Evolutionary conservation across 768 basidiomycete species (phyloP), one percentile per base, ranked within the genome.

Genomic region (Lactarius hengduanensis): DNA sequence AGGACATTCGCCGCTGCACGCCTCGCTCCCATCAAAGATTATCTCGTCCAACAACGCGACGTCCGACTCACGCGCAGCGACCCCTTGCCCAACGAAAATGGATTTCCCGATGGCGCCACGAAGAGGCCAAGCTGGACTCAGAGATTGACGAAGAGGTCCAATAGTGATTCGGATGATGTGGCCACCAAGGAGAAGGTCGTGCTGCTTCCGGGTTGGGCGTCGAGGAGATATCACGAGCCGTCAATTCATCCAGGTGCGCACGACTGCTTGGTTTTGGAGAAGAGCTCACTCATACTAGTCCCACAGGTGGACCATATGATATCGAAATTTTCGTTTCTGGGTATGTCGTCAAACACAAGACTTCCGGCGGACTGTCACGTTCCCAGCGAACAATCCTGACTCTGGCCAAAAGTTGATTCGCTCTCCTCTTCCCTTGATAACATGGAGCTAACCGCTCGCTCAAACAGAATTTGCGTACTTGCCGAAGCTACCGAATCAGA

Each of bases 141-240:
- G 76, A 88, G 74, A 64, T 53, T 77, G 3, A 66, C 71, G 69
- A 68, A 60, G 70, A 60, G 69, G 71, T 38, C 55, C n/a, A 53
- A 53, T 16, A 72, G 72, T 41, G 72, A 70, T 7, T 56, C 68
- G 41, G 62, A 70, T n/a, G 76, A 69, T 36, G 53, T 40, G 15
- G 43, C 73, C 4, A 69, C 70, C 40, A 62, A 72, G 20, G 87
- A 89, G 70, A 79, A 79, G 47, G 72, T 90, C 3, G 78, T 81
- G 20, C 72, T 92, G 28, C 93, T 94, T 76, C 92, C 92, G 5
- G 91, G 92, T 2, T 94, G 91, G 90, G 92, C 91, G 2, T 81
- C 83, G 7, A 79, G 84, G 60, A 76, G 83, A 34, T 86, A 84
- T 72, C 75, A 65, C 56, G 70, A 7, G 57, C 60, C 26, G 20